Base-by-base conservation (phyloP, 192 early-diverging fungal species). In the Coemansia reversa region DNA sequence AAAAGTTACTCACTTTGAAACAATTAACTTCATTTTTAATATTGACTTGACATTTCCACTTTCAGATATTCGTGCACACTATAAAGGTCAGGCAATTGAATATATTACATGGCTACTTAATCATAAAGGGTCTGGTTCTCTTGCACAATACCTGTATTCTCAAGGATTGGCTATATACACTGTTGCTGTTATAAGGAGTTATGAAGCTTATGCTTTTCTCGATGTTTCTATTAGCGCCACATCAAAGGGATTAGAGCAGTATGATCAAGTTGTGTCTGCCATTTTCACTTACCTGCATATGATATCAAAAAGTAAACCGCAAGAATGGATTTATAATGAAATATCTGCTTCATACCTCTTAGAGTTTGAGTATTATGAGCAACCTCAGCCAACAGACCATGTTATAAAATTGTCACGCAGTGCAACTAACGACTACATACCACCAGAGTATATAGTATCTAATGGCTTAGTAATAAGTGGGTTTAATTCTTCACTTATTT, bases 21-120 rank as follows among this genome's bases (percentile, higher is more conserved):
- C 91, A 8, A 84, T 94, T 47, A 90, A 91, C 63, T 87, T 94
- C 53, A 66, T 81, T 7, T 81, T 88, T 5, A 62, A 71, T 23
- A 52, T 97, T 35, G 79, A 86, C 27, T 64, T 98, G 50, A 82
- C 82, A 14, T 94, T 94, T 67, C 88, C 92, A 16, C 88, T 93
- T 66, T 89, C 92, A 3, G 91, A 94, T 56, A 81, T 86, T 55
- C 71, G 77, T 47, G 79, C 83, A 7, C 53, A 62, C 28, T 85
- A 83, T 56, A 33, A 67, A 61, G 33, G 52, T 2, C 60, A 88
- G 57, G 86, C n/a, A n/a, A n/a, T n/a, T n/a, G n/a, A n/a, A n/a
- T n/a, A n/a, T n/a, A n/a, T n/a, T n/a, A n/a, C n/a, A 3, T 89
- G 90, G 59, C 76, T 96, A 19, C 86, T 98, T 63, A 90, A 90